Evolutionary conservation across 306 rosid species (phyloP).

Genomic region (Rosa multiflora): DNA sequence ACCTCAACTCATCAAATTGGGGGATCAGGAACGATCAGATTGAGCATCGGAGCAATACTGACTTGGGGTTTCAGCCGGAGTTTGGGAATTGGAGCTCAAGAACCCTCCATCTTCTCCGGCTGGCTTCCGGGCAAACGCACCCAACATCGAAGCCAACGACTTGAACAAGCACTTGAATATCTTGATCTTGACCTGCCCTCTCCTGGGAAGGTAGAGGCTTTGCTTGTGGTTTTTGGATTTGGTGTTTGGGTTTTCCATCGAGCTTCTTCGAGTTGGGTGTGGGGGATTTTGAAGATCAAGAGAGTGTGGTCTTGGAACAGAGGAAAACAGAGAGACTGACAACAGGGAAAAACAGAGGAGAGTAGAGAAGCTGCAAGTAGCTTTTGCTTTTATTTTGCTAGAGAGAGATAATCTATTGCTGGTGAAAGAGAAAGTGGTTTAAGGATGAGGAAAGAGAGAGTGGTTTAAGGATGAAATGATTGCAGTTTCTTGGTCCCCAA

Average conservation of each 20-base stretch:
- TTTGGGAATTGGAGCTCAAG: conserved; percentile 15
- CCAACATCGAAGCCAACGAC: conserved; percentile 16
- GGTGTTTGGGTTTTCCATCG: conserved; percentile 7
- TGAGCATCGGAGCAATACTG: conserved; percentile 5
- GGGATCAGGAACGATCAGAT: conserved; percentile 16
- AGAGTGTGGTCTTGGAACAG: not conserved
- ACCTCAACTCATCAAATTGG: not conserved
- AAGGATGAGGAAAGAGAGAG: no score
- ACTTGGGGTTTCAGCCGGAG: conserved; percentile 18
- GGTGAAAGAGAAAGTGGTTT: not conserved
- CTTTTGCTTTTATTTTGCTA: not conserved
- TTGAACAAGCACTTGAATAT: conserved; percentile 17
- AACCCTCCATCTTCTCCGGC: conserved; percentile 15
- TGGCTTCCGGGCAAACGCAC: not conserved
- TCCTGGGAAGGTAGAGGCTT: not conserved
- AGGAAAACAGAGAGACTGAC: not conserved
- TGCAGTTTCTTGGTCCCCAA: not conserved
- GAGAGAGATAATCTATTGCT: not conserved
- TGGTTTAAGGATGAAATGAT: not conserved
- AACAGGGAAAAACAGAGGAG: not conserved
- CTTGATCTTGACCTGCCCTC: conserved; percentile 38
- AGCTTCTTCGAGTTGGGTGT: not conserved
- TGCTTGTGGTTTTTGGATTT: not conserved
- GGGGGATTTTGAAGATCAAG: not conserved
- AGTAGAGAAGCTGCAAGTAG: not conserved